phyloP scores from a whole-genome alignment of 2,329 filamentous ascomycete genomes.

The Phyllosticta citriasiana region DNA sequence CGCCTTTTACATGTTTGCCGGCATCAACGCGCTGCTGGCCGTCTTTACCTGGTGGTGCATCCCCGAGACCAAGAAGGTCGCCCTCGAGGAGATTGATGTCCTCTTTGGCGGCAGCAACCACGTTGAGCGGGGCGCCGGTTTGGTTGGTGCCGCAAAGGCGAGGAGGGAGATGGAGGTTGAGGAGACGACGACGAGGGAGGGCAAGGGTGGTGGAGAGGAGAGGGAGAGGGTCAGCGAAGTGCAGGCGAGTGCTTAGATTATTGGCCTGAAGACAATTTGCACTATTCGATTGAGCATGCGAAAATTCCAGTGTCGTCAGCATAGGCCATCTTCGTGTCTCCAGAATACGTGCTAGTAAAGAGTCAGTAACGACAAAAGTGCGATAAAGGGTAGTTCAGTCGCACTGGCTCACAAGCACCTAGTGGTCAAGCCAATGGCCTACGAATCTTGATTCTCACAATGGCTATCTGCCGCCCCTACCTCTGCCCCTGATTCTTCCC shows the following conservation, averaged over 20 bases:
- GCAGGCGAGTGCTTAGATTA: not conserved
- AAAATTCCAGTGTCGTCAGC: too few species aligned
- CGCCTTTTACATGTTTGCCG: constrained; percentile 42
- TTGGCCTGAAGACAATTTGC: too few species aligned
- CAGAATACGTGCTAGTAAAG: too few species aligned
- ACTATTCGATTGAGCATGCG: too few species aligned
- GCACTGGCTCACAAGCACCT: too few species aligned
- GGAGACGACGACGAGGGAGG: constrained; percentile 14
- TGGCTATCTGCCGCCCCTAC: constrained; percentile 14
- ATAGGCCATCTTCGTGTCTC: too few species aligned
- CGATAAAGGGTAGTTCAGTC: too few species aligned
- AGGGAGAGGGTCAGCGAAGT: not conserved
- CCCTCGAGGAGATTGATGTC: constrained; percentile 47
- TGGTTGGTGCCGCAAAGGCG: constrained; percentile 25
- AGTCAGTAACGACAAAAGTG: too few species aligned
- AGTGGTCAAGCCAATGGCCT: not conserved
- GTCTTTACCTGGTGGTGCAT: constrained; percentile 30
- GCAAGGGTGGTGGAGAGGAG: not conserved
- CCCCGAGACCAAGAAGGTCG: constrained; percentile 35
- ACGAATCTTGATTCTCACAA: not conserved
- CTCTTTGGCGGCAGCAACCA: constrained; percentile 49
- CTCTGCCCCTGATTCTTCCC: constrained; percentile 15
- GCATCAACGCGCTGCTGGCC: constrained; percentile 6
- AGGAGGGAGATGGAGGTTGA: constrained; percentile 14
- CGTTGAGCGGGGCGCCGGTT: constrained; percentile 43